A percentile compares a stretch with the other conserved stretches of the same genome.
phyloP scores from a whole-genome alignment of 768 basidiomycete species.

The Candolleomyces aberdarensis region DNA sequence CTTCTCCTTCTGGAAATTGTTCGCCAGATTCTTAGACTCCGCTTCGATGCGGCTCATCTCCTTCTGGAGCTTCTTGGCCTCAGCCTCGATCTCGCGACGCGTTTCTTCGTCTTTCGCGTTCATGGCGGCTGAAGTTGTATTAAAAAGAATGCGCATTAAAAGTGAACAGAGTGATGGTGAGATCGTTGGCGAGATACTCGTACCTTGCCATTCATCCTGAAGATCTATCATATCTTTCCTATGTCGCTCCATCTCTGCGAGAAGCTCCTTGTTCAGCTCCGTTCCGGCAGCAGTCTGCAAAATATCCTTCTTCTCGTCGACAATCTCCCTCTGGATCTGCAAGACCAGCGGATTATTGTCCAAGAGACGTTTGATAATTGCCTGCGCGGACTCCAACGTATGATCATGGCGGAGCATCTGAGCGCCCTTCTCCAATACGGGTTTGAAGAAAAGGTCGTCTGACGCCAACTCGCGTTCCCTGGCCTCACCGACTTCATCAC shows the following conservation, averaged over 20 bases:
- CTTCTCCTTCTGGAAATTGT: slow-evolving; percentile 10
- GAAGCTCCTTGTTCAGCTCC: slow-evolving; percentile 48
- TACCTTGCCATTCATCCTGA: slow-evolving; percentile 43
- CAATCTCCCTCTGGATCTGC: slow-evolving; percentile 54
- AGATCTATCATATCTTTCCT: slow-evolving; percentile 45
- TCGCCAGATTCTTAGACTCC: slow-evolving; percentile 36
- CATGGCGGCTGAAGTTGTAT: slow-evolving; percentile 26
- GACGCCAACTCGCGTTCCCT: slow-evolving; percentile 39
- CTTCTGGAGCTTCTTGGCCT: slow-evolving; percentile 37
- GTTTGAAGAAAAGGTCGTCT: slow-evolving; percentile 41
- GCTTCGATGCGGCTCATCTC: slow-evolving; percentile 40
- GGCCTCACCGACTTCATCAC: slow-evolving; percentile 26
- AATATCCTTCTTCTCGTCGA: slow-evolving; percentile 45
- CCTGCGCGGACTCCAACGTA: slow-evolving; percentile 35
- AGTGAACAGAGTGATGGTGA: background rate
- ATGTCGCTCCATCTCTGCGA: slow-evolving; percentile 43
- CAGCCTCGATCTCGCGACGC: slow-evolving; percentile 40
- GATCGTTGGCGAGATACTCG: no score
- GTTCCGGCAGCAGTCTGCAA: slow-evolving; percentile 50
- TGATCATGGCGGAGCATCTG: slow-evolving; percentile 36
- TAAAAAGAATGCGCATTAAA: no score
- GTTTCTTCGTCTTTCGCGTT: slow-evolving; percentile 46
- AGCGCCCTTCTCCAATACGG: slow-evolving; percentile 43
- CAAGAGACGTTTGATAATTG: slow-evolving; percentile 41
- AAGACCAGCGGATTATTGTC: slow-evolving; percentile 39